Percentiles rank a stretch among this genome's conserved stretches.
Evolutionary conservation across 257 asterid species (phyloP).

Genomic region (Apocynum venetum): DNA sequence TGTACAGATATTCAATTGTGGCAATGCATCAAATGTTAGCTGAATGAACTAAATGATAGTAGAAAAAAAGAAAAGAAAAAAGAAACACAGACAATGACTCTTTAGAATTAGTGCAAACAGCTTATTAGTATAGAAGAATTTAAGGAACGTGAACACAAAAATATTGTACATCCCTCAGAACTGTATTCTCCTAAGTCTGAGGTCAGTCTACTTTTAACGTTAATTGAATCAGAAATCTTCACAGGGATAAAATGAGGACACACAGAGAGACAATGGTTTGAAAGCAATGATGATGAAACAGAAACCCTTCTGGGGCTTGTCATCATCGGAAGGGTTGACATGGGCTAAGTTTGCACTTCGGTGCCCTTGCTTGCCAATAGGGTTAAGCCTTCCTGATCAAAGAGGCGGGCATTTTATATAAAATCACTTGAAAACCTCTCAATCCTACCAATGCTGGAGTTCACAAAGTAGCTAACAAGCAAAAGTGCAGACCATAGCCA

Average conservation of each 20-base stretch:
- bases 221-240: slow-evolving; percentile 25
- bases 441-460: not conserved
- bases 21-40: no score
- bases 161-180: slow-evolving; percentile 29
- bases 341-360: not conserved
- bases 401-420: not conserved
- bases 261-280: not conserved
- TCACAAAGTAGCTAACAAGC: not conserved
- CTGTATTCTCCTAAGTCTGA: slow-evolving; percentile 26
- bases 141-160: not conserved
- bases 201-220: slow-evolving; percentile 55
- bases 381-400: not conserved
- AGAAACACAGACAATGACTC: no score
- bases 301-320: not conserved
- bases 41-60: no score
- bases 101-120: no score
- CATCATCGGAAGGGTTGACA: not conserved
- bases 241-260: slow-evolving; percentile 20
- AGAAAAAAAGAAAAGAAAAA: not conserved
- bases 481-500: not conserved
- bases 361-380: not conserved
- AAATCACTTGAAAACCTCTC: not conserved
- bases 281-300: not conserved
- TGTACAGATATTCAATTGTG: no score
- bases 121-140: not conserved